Evolutionary conservation across 345 rosid species (phyloP), one percentile per base, ranked within the genome.

Genomic region (Moricandia moricandioides): DNA sequence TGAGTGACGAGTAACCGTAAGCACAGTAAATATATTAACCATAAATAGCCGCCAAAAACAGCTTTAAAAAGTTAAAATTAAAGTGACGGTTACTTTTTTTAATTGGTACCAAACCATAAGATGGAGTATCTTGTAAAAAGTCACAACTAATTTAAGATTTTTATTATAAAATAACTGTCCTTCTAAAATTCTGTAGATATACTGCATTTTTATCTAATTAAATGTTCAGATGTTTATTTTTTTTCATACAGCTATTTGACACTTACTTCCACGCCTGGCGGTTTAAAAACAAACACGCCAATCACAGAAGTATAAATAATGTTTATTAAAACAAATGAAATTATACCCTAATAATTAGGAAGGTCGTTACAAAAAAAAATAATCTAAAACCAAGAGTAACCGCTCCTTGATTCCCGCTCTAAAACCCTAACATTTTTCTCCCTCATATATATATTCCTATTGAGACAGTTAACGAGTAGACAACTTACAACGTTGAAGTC

Each of bases 351-450:
- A 61, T 17, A 75, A 7, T 37, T 37, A 60, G 74, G 79, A 61
- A 16, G 69, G 9, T 68, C 3, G 74, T 75, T 75, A 68, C 69
- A 3, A 18, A 34, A 24, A 54, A 14, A 49, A 45, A 67, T 51
- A 45, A 67, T 51, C 62, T 68, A 60, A 47, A 68, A 35, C 68
- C 68, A 63, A 67, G 31, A 7, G 26, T 59, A 67, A 67, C 73
- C 56, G 11, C 69, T 68, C 79, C 79, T 51, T 35, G 29, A 75
- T 75, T 67, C 27, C 30, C 74, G 69, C 79, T 47, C 74, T 47
- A 59, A 51, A 75, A 75, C 79, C 74, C 56, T 62, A 75, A 68
- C 74, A 13, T 37, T 30, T 60, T 18, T 68, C 72, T 31, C 16
- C 61, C 14, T 21, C 31, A 26, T 75, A 68, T 75, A 1, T 59